Evolutionary conservation across 2,329 filamentous ascomycete genomes (phyloP), one percentile per base, ranked within the genome.

Genomic region (Clonostachys sp.): DNA sequence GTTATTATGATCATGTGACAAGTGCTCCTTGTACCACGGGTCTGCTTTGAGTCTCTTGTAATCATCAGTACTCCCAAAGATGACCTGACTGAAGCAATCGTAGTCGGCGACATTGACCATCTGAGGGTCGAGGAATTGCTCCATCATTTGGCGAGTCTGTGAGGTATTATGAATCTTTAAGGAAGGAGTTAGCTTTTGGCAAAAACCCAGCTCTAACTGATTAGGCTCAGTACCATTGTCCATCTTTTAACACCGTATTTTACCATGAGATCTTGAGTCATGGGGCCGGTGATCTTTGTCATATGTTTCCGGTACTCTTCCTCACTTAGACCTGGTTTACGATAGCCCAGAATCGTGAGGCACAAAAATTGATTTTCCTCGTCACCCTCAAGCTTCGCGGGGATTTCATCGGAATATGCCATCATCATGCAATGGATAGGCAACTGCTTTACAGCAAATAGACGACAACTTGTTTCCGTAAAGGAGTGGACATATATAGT

Each of bases 11-110:
- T 77, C 74, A 3, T 55, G 54, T 1, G 66, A 52, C 16, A 78
- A 50, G 48, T 71, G 61, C 51, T 73, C 53, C 57, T 72, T 70
- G 52, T 74, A 78, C 60, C 61, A 74, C 4, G 73, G 69, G 54
- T 78, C 74, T 13, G 68, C 47, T 55, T 76, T 75, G 64, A 78
- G 72, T 7, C 57, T 52, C 54, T 70, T 71, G 55, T 72, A 78
- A 48, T 73, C 63, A 5, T 74, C 68, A 2, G 78, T 45, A 39
- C 49, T 57, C 48, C 66, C 51, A 53, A 77, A 77, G 0, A 74
- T 61, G 0, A 73, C 68, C 54, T 77, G 73, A 44, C 67, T 73
- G 53, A 77, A 74, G 53, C 70, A 75, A 56, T 77, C 74, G 48
- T 64, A 77, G 50, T 74, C 50, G 5, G 73, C 71, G 5, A 75